Conservation (phyloP, 2,329 filamentous ascomycete genomes). For the Trichoderma gracile region DNA sequence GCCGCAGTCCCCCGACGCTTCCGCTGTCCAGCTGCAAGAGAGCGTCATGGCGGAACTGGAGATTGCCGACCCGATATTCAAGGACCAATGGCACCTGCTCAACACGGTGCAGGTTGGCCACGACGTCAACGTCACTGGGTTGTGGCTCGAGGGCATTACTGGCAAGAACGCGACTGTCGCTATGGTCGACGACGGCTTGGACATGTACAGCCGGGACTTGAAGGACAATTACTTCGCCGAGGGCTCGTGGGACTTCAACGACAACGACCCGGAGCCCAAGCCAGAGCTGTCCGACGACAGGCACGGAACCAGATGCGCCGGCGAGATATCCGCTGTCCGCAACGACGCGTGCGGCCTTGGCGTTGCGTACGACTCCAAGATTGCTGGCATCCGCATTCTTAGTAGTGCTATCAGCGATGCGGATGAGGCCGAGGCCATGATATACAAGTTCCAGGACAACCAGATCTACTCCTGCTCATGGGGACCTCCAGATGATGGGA, state of each 20-base stretch:
- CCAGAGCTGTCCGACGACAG: conserved; percentile 82
- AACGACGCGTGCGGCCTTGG: conserved; percentile 96
- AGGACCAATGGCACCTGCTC: conserved; percentile 92
- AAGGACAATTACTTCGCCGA: conserved; percentile 91
- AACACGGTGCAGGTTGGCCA: conserved; percentile 80
- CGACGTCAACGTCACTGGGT: conserved; percentile 92
- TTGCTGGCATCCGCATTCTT: conserved; percentile 89
- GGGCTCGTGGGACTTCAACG: conserved; percentile 96
- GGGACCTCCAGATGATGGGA: conserved; percentile 92
- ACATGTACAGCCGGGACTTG: conserved; percentile 92
- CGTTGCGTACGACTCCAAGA: conserved; percentile 86
- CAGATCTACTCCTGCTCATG: conserved; percentile 99
- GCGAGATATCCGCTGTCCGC: conserved; percentile 86
- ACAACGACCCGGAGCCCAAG: conserved; percentile 73
- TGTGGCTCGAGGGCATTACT: conserved; percentile 90
- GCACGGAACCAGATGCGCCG: conserved; percentile 92
- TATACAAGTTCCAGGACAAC: conserved; percentile 87
- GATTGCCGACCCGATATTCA: conserved; percentile 88
- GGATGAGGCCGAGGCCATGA: conserved; percentile 89
- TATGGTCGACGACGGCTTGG: conserved; percentile 93
- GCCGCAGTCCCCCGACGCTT: conserved; percentile 30
- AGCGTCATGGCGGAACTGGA: conserved; percentile 64
- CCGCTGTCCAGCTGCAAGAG: conserved; percentile 58
- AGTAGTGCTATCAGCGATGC: conserved; percentile 87
- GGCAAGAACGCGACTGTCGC: conserved; percentile 87